Conservation (phyloP, 306 rosid genomes). For the Dalbergia cultrata region DNA sequence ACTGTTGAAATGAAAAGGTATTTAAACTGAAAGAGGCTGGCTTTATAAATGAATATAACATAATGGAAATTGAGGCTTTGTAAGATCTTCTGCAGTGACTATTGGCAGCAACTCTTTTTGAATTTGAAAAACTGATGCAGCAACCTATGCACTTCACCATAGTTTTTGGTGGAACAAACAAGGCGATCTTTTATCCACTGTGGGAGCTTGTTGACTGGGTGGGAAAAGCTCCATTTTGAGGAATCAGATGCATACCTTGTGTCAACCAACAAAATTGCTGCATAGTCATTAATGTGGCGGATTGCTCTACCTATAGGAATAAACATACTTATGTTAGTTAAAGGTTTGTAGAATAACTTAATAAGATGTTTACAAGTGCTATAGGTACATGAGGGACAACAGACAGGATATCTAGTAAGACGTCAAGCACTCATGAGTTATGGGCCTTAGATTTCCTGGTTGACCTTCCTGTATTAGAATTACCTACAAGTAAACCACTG, state of each 20-base stretch:
- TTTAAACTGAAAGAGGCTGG: background rate
- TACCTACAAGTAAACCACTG: background rate
- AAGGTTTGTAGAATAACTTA: constrained; percentile 31
- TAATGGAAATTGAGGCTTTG: background rate
- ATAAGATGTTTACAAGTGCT: background rate
- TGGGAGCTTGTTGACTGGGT: constrained; percentile 82
- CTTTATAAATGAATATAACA: constrained; percentile 13
- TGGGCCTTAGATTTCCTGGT: constrained; percentile 13
- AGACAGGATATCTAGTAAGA: constrained; percentile 32
- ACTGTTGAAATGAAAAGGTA: background rate
- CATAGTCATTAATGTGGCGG: constrained; percentile 90
- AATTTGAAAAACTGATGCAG: constrained; percentile 84
- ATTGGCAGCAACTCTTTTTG: constrained; percentile 54
- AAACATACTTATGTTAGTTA: constrained; percentile 31
- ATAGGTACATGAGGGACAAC: constrained; percentile 13
- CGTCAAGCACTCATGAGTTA: background rate
- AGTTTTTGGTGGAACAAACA: constrained; percentile 66
- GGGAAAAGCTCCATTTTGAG: constrained; percentile 65
- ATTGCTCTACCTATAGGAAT: constrained; percentile 83
- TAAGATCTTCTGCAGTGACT: constrained; percentile 39
- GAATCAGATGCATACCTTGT: constrained; percentile 74
- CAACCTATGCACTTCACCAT: constrained; percentile 83
- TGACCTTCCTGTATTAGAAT: constrained; percentile 29
- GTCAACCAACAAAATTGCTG: constrained; percentile 86
- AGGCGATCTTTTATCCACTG: constrained; percentile 85